Conservation (phyloP, 306 rosid species). For the Gleditsia sinensis region DNA sequence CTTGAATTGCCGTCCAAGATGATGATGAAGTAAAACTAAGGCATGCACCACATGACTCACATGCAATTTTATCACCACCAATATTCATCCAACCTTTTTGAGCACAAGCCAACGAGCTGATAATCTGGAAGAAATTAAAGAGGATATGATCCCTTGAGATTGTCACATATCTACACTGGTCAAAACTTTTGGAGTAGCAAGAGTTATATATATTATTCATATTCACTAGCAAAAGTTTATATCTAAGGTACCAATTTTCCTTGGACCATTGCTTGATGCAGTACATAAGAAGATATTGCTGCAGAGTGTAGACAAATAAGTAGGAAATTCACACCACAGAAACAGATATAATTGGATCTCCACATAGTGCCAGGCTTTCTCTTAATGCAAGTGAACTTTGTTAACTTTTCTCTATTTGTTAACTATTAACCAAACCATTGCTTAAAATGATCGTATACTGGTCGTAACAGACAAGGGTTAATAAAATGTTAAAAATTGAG, state of each 20-base stretch:
- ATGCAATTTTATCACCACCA: conserved; percentile 81
- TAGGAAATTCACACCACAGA: background rate
- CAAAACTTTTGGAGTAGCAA: conserved; percentile 23
- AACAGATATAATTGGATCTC: background rate
- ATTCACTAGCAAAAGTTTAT: conserved; percentile 3
- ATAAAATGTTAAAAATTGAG: background rate
- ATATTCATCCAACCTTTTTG: conserved; percentile 91
- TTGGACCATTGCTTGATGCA: conserved; percentile 4
- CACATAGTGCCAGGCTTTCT: background rate
- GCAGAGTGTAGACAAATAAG: conserved; percentile 7
- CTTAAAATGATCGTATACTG: background rate
- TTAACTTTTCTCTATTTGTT: background rate
- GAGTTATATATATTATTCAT: conserved; percentile 18
- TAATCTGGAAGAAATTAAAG: conserved; percentile 55
- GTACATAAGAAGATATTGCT: conserved; percentile 6
- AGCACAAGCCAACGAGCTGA: conserved; percentile 84
- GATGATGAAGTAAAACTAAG: conserved; percentile 56
- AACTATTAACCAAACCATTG: background rate
- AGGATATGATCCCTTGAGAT: conserved; percentile 33
- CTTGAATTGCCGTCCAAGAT: conserved; percentile 79
- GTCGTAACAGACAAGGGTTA: background rate
- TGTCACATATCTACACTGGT: conserved; percentile 18
- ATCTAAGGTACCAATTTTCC: conserved; percentile 1
- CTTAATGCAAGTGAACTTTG: background rate
- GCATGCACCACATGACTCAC: conserved; percentile 81